Evolutionary conservation across 345 rosid genomes (phyloP).

Genomic region (Murraya paniculata): DNA sequence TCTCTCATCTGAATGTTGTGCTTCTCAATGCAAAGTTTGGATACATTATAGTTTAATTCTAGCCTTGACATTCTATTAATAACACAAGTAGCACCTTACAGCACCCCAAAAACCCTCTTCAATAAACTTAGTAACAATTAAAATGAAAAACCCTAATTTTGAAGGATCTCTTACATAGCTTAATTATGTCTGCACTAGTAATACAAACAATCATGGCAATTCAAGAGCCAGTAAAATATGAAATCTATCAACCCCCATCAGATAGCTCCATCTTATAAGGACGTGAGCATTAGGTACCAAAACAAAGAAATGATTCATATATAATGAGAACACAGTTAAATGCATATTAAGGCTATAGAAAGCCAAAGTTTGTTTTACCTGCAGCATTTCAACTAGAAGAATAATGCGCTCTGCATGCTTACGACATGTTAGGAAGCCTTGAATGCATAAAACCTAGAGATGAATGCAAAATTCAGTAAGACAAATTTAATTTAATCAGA

Average conservation of each 20-base stretch:
- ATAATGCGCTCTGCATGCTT: constrained; percentile 97
- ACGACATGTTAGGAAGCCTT: constrained; percentile 96
- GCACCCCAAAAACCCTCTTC: background rate
- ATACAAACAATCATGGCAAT: background rate
- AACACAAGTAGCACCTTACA: background rate
- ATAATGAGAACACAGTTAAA: background rate
- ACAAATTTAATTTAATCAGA: background rate
- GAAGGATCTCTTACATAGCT: background rate
- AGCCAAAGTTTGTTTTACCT: constrained; percentile 47
- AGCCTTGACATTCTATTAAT: background rate
- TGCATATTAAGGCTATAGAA: background rate
- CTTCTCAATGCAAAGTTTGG: background rate
- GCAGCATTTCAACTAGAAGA: constrained; percentile 98
- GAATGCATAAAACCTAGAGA: constrained; percentile 88
- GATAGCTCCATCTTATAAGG: background rate
- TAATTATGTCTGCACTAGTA: background rate
- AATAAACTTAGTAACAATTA: background rate
- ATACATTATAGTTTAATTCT: background rate
- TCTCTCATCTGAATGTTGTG: background rate
- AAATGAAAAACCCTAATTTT: background rate
- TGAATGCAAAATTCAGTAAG: constrained; percentile 8
- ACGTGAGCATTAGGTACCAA: background rate
- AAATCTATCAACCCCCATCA: constrained; percentile 5
- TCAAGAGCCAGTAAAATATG: background rate
- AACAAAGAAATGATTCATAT: background rate